A percentile compares a stretch with the other conserved stretches of the same genome.
Evolutionary conservation across 106 monocot species (phyloP).

Genomic region (Dendrobium nobile): DNA sequence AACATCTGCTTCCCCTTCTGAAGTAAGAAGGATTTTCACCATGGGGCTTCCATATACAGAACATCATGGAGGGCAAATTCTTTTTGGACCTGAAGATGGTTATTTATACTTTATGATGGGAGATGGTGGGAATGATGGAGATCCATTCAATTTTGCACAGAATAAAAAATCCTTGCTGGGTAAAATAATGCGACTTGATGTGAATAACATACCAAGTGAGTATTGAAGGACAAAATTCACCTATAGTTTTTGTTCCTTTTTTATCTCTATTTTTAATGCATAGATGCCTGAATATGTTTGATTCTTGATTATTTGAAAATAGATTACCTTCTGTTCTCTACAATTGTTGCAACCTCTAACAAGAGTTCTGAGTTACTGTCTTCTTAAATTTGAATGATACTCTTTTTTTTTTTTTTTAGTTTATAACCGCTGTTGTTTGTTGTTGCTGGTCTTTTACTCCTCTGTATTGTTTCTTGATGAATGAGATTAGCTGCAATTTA

Average conservation of each 20-base stretch:
- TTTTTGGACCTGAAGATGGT: constrained; percentile 84
- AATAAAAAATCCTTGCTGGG: constrained; percentile 83
- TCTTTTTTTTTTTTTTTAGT: no score
- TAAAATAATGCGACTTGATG: constrained; percentile 79
- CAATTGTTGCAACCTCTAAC: no score
- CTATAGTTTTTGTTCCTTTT: background rate
- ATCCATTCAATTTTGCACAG: constrained; percentile 80
- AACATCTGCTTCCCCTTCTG: constrained; percentile 52
- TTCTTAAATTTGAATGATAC: no score
- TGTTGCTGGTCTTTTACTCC: no score
- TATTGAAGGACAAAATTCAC: background rate
- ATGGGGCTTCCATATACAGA: constrained; percentile 73
- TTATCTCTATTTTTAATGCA: background rate
- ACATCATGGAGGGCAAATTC: constrained; percentile 84
- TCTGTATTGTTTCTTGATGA: no score
- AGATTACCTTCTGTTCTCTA: background rate
- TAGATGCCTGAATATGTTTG: background rate
- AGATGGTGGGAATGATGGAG: constrained; percentile 60
- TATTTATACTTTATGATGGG: constrained; percentile 96
- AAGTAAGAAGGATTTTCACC: constrained; percentile 83
- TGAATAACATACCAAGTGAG: constrained; percentile 75
- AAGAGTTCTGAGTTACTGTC: no score
- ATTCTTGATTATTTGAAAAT: background rate
- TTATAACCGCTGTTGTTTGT: no score
- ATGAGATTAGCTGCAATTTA: no score